Evolutionary conservation across 768 basidiomycete species (phyloP).

Genomic region (Podaxis pistillaris): DNA sequence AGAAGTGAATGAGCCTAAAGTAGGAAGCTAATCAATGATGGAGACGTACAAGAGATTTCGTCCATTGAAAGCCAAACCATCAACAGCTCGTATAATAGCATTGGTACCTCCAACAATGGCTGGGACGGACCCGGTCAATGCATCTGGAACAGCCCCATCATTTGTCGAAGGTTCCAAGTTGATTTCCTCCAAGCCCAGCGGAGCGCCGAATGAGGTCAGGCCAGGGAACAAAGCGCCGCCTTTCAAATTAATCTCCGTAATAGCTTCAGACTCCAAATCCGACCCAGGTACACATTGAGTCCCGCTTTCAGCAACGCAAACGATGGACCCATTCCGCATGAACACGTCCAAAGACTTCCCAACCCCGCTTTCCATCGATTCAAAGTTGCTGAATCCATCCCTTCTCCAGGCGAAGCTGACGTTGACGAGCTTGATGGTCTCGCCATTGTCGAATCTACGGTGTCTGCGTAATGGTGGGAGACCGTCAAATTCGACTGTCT

Average conservation of each 20-base stretch:
- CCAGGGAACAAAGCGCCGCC: conserved; percentile 66
- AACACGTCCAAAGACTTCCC: conserved; percentile 35
- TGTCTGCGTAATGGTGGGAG: conserved; percentile 58
- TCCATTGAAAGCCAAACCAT: conserved; percentile 56
- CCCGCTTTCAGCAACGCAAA: conserved; percentile 33
- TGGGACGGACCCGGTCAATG: conserved; percentile 39
- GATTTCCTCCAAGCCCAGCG: conserved; percentile 72
- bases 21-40: neutral
- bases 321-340: conserved; percentile 51
- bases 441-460: conserved; percentile 15
- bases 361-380: conserved; percentile 22
- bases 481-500: conserved; percentile 60
- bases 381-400: conserved; percentile 15
- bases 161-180: conserved; percentile 58
- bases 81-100: conserved; percentile 57
- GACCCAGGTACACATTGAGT: neutral
- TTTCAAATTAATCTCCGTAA: conserved; percentile 48
- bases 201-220: conserved; percentile 60
- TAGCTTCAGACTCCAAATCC: conserved; percentile 4
- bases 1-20: conserved; percentile 6
- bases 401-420: conserved; percentile 40
- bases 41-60: conserved; percentile 47
- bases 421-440: conserved; percentile 53
- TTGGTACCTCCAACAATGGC: conserved; percentile 39
- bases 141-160: conserved; percentile 62